Base-by-base conservation (phyloP, 108 stramenopile species). In the Halocafeteria seosinensis region DNA sequence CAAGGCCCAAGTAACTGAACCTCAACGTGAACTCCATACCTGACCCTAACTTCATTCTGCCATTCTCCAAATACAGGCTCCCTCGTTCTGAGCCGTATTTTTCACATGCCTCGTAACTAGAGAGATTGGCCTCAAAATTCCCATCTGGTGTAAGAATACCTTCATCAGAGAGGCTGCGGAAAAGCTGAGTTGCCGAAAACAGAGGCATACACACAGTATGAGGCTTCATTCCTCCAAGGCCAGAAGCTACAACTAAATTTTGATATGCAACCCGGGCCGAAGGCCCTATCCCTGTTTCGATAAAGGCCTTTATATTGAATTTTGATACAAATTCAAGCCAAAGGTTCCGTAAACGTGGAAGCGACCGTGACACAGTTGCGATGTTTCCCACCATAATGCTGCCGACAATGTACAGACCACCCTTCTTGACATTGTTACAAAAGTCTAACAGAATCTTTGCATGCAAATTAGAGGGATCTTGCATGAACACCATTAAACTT, bases 401-500 rank as follows among this genome's bases (percentile, higher is more conserved):
- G 13, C 66, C 66, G 26, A 67, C 34, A 50, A 61, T 29, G 59
- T 38, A 67, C 12, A 67, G 66, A 0, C 66, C 66, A 60, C 66
- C 66, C 37, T 67, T 67, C 52, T 67, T 67, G 17, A 67, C 38
- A 29, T 59, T 61, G 63, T 67, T 67, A 60, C 34, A 30, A 42
- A 61, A 67, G 25, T 67, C 62, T 33, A 67, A 23, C 34, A 59
- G n/a, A 35, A 6, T 11, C 29, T 47, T 6, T 8, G 36, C 35
- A 3, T 21, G 17, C 0, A 25, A 21, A 12, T 9, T 27, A 23
- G 6, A 23, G 5, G 59, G 35, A 29, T 59, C 17, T 13, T 32
- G 59, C 37, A 55, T 37, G 4, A 63, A 28, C 6, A 67, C 37
- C 24, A 67, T 58, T 2, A 67, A 8, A 33, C 47, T 50, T 21